A percentile compares a stretch with the other conserved stretches of the same genome.
Conservation (phyloP, 2,329 filamentous ascomycete genomes). For the Talaromyces sp. region DNA sequence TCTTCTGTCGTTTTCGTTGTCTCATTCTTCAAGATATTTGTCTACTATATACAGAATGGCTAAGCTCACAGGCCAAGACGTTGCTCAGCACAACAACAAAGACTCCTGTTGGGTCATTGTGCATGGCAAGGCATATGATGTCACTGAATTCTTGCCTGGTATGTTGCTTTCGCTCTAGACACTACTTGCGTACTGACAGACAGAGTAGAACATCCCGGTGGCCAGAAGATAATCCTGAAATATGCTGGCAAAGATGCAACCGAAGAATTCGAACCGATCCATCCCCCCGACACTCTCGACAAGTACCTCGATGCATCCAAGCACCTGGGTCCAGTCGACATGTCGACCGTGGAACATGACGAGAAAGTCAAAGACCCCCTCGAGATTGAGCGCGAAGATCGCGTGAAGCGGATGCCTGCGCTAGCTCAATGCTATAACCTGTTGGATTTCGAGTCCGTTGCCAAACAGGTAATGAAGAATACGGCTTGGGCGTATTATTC, state of each 20-base stretch:
- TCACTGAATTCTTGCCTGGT: conserved; percentile 82
- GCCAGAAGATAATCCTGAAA: conserved; percentile 89
- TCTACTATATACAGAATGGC: conserved; percentile 7
- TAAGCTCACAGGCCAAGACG: conserved; percentile 53
- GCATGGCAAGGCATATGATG: conserved; percentile 83
- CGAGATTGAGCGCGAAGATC: conserved; percentile 70
- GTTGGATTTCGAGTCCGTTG: conserved; percentile 93
- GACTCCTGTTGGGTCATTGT: conserved; percentile 92
- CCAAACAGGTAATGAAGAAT: conserved; percentile 88
- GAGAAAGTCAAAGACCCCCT: conserved; percentile 66
- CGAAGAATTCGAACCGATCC: conserved; percentile 85
- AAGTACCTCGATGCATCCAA: conserved; percentile 79
- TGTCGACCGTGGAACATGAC: conserved; percentile 69
- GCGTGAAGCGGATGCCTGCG: conserved; percentile 70
- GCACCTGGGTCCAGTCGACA: conserved; percentile 85
- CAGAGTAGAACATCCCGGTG: conserved; percentile 73
- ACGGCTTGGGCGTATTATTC: conserved; percentile 98
- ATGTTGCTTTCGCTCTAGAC: conserved; percentile 47
- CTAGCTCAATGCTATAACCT: conserved; percentile 89
- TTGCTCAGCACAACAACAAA: conserved; percentile 72
- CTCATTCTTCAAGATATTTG: neutral
- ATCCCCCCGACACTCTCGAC: conserved; percentile 80
- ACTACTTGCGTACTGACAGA: neutral
- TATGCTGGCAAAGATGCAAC: conserved; percentile 95
- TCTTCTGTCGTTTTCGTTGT: neutral